A percentile compares a stretch with the other conserved stretches of the same genome.
Evolutionary conservation across 192 early-diverging fungal species (phyloP).

Genomic region (Phlyctochytrium planicorne): DNA sequence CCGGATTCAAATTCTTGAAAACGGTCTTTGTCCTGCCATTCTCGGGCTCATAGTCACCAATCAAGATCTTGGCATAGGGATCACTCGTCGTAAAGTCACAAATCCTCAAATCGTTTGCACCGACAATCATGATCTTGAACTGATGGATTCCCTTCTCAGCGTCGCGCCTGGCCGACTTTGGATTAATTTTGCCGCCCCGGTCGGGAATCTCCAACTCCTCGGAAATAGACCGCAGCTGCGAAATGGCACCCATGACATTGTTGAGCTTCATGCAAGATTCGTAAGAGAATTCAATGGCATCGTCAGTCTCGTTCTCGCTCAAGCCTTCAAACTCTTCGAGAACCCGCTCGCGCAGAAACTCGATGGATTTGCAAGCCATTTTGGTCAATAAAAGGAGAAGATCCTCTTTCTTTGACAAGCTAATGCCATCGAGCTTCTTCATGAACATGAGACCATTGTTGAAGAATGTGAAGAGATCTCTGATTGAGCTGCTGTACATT

Average conservation of each 20-base stretch:
- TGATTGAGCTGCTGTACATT: constrained; percentile 72
- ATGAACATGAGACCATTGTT: constrained; percentile 70
- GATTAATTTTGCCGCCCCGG: constrained; percentile 16
- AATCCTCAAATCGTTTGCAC: constrained; percentile 32
- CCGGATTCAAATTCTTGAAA: constrained; percentile 40
- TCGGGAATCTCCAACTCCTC: constrained; percentile 21
- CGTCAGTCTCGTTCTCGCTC: not conserved
- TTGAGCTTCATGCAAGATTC: constrained; percentile 48
- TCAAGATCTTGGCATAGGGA: constrained; percentile 31
- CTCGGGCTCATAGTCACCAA: constrained; percentile 7
- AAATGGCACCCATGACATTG: constrained; percentile 44
- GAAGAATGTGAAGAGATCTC: constrained; percentile 78
- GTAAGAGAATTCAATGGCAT: not conserved
- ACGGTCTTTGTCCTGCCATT: constrained; percentile 33
- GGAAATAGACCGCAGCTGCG: constrained; percentile 34
- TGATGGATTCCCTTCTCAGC: constrained; percentile 12
- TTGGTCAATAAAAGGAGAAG: constrained; percentile 67
- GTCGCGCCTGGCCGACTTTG: constrained; percentile 21
- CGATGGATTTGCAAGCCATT: no score
- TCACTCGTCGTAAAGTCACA: constrained; percentile 40
- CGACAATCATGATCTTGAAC: constrained; percentile 35
- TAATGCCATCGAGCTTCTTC: constrained; percentile 64
- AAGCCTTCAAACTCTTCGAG: constrained; percentile 9
- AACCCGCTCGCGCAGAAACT: constrained; percentile 1
- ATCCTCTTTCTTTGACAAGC: constrained; percentile 56